Evolutionary conservation across 192 early-diverging fungal genomes (phyloP), one percentile per base, ranked within the genome.

Genomic region (Coemansia sp.): DNA sequence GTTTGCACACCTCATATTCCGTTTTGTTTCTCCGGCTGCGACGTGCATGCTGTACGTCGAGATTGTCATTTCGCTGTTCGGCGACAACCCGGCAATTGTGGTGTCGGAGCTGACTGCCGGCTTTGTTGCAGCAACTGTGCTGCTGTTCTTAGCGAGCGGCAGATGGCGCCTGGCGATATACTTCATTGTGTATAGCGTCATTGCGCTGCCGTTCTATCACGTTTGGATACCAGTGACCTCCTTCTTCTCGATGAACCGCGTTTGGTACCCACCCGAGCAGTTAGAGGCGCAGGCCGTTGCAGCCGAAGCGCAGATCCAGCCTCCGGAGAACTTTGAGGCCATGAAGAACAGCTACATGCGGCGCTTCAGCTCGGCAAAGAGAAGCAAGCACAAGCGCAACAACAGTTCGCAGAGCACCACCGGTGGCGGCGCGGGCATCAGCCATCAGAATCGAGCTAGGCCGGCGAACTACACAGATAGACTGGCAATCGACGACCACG

Each of bases 31-130:
- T 19, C 79, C 79, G 0, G 74, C 79, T 3, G 79, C 79, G 4
- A 23, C 74, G n/a, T 72, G 73, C 73, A 81, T 81, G 79, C 67
- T 81, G 63, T 81, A 81, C 36, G 58, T 81, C 22, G 79, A 81
- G 64, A 65, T 81, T 19, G 73, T 81, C 29, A 75, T 81, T 29
- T 71, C 79, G 53, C 64, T 71, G 29, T 81, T 81, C 69, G 70
- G 74, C 65, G 68, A 75, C 70, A 75, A 64, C 40, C 79, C 79
- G 2, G 73, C 79, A 7, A 71, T 81, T 25, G 79, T 81, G 5
- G 79, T 81, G 33, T 75, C 73, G 11, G 79, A 81, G 67, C 66
- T 81, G 36, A 81, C 71, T 3, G 79, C 66, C n/a, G 79, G 58
- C 41, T 75, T 75, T 13, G 49, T 81, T 19, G 79, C 69, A 0